Percentiles rank a stretch among this genome's conserved stretches.
Conservation (phyloP, 2,329 filamentous ascomycete species). For the Cercospora berteroae region DNA sequence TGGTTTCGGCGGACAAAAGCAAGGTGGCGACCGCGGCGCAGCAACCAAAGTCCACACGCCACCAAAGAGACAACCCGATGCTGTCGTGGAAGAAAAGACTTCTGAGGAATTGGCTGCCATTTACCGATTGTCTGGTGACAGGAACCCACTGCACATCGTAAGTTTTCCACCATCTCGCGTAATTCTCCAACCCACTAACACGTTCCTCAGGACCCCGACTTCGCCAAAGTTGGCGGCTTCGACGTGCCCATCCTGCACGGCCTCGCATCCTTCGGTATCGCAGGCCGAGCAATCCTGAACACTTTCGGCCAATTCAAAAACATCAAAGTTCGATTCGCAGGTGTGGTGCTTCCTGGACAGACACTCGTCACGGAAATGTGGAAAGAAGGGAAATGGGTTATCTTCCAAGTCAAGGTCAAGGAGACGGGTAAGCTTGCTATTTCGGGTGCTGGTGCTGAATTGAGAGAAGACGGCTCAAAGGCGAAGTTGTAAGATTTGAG, state of each 20-base stretch:
- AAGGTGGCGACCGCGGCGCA: slow-evolving; percentile 73
- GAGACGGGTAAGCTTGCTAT: slow-evolving; percentile 91
- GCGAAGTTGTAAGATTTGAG: slow-evolving; percentile 46
- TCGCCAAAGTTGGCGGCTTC: slow-evolving; percentile 94
- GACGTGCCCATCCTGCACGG: slow-evolving; percentile 92
- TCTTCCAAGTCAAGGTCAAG: slow-evolving; percentile 86
- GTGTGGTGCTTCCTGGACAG: slow-evolving; percentile 80
- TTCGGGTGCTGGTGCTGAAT: slow-evolving; percentile 74
- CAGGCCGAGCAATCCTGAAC: slow-evolving; percentile 84
- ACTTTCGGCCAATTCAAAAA: slow-evolving; percentile 81
- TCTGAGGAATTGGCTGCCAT: slow-evolving; percentile 87
- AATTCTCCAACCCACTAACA: neutral
- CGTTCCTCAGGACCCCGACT: slow-evolving; percentile 65
- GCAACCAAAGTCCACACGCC: slow-evolving; percentile 76
- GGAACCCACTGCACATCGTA: slow-evolving; percentile 86
- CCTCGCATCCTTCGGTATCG: slow-evolving; percentile 91
- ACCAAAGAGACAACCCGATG: slow-evolving; percentile 74
- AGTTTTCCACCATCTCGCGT: neutral
- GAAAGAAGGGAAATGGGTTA: slow-evolving; percentile 75
- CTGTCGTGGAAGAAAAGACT: slow-evolving; percentile 80
- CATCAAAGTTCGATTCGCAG: slow-evolving; percentile 89
- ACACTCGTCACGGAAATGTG: slow-evolving; percentile 94
- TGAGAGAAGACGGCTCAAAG: slow-evolving; percentile 53
- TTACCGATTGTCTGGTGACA: slow-evolving; percentile 90
- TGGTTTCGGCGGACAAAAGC: slow-evolving; percentile 81